Conservation (phyloP, 768 basidiomycete genomes). For the Hericium rajendrae region DNA sequence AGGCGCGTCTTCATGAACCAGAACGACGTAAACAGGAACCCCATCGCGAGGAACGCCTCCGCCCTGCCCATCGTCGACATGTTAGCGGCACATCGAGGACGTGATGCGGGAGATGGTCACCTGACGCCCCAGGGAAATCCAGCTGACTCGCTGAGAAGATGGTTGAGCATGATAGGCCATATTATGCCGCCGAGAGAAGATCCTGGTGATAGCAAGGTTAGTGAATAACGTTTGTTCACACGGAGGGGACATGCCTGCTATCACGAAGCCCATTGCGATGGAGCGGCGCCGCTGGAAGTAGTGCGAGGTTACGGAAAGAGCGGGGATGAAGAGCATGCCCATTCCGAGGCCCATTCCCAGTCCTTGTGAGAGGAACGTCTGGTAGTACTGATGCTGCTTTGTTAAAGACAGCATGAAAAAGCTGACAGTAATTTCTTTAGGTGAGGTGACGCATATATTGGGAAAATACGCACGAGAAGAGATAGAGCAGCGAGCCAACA, state of each 20-base stretch:
- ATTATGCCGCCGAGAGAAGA: conserved; percentile 17
- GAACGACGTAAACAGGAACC: conserved; percentile 34
- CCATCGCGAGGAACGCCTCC: conserved; percentile 36
- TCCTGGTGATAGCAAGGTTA: conserved; percentile 20
- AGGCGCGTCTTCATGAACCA: conserved; percentile 12
- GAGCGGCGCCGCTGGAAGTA: conserved; percentile 34
- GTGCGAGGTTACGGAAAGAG: conserved; percentile 42
- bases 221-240: not conserved
- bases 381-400: conserved; percentile 39
- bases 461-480: not conserved
- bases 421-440: conserved; percentile 14
- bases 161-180: conserved; percentile 20
- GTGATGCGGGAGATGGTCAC: not conserved
- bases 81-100: too few relatives aligned
- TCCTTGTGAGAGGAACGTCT: conserved; percentile 46
- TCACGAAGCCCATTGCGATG: conserved; percentile 40
- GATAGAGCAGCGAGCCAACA: not conserved
- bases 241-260: conserved; percentile 15
- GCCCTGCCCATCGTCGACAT: conserved; percentile 11
- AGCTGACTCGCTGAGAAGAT: conserved; percentile 9
- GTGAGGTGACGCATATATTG: not conserved
- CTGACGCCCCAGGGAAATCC: conserved; percentile 25
- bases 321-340: conserved; percentile 46
- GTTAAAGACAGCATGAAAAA: conserved; percentile 43
- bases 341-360: conserved; percentile 47